Evolutionary conservation across 78 protist genomes (phyloP).

Genomic region (Speleostelium caveatum): DNA sequence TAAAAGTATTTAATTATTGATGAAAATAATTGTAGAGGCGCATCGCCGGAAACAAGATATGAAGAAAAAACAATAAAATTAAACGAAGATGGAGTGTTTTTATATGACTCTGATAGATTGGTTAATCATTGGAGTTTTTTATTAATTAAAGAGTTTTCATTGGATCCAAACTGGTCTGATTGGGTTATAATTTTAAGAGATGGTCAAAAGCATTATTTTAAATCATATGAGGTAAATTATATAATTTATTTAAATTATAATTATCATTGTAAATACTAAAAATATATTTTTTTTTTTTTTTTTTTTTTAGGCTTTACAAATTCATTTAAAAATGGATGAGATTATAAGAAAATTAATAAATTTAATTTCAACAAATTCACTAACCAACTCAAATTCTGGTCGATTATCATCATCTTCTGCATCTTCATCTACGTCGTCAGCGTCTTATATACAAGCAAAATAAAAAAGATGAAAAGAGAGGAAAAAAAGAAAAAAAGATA

Average conservation of each 20-base stretch:
- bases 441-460: too few species aligned
- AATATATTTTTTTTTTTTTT: neutral
- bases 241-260: neutral
- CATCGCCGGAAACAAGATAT: constrained; percentile 4
- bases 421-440: neutral
- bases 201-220: constrained; percentile 13
- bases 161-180: constrained; percentile 56
- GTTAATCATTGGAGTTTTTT: neutral
- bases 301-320: constrained; percentile 6
- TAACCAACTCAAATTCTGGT: neutral
- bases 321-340: constrained; percentile 32
- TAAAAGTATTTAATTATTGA: constrained; percentile 9
- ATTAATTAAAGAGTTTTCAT: neutral
- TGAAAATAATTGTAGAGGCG: constrained; percentile 30
- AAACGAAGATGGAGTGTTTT: constrained; percentile 32
- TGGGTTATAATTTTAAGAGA: constrained; percentile 45
- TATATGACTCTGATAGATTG: neutral
- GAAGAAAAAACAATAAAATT: constrained; percentile 17
- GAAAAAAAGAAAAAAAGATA: too few species aligned
- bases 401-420: neutral
- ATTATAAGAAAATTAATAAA: constrained; percentile 12
- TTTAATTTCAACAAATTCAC: neutral
- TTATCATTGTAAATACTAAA: constrained; percentile 6
- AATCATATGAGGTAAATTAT: constrained; percentile 34
- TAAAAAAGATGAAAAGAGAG: too few species aligned